Base-by-base conservation (phyloP, 305 asterid species). In the Withania somnifera region DNA sequence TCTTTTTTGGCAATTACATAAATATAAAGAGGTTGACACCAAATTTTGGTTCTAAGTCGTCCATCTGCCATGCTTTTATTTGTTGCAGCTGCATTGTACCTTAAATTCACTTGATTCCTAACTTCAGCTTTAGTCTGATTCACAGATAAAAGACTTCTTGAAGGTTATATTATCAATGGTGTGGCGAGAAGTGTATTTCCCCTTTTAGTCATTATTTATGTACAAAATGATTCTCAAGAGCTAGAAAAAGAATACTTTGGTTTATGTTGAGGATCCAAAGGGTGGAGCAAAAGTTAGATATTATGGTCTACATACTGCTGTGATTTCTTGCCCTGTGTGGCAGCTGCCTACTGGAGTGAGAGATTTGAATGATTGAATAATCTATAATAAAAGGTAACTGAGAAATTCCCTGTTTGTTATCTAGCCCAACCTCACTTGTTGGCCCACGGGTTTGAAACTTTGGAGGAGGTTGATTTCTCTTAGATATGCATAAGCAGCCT, bases 11-110 rank as follows among this genome's bases (percentile, higher is more conserved):
- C 79, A 7, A 28, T 83, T 50, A 54, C 82, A 80, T 73, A 83
- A 56, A 51, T 79, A 80, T 58, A 82, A 66, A 24, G 60, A 79
- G 82, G 85, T 51, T 68, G 85, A 26, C 82, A 60, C 63, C 64
- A 54, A 79, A 79, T 85, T 85, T 82, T 69, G 85, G 81, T 11
- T 34, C 68, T 51, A 26, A 52, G 60, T 76, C 40, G 78, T 69
- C 68, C 78, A 32, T 26, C 64, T 36, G 40, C 63, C 63, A 75
- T 75, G 61, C 45, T 28, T 83, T 54, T 53, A 78, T 75, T 36
- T 64, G 78, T 51, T 61, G 15, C 51, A 75, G 68, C 68, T 60
- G 67, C 84, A 42, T 77, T 83, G 79, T 83, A 61, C 57, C 78
- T 51, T 77, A 30, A 26, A 71, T 53, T 56, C 28, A 38, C 45